These are phyloP conservation scores for Apiotrichum montevideense DNA, from an alignment of 1,284 basidiomycete species.

Conservation along the genomic window DNA sequence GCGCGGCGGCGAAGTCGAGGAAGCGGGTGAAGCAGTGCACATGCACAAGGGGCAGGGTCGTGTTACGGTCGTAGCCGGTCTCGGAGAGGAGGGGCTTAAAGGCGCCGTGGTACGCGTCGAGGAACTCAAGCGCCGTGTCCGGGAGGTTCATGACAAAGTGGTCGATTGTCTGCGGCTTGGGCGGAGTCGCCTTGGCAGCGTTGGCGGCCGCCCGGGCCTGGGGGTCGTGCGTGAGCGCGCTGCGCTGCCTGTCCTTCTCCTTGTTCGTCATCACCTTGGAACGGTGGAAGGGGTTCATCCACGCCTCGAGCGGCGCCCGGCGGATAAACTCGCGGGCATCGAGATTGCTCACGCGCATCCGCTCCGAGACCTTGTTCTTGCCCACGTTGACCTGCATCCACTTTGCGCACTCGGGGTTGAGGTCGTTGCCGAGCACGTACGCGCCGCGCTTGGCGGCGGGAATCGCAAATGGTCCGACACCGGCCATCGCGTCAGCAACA, in stretches of 20 bases:
- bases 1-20: slow-evolving; percentile 61
- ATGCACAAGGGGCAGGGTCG: slow-evolving; percentile 79
- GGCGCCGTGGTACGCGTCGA: slow-evolving; percentile 79
- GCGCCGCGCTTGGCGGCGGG: slow-evolving; percentile 88
- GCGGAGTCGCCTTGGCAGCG: not conserved
- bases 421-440: slow-evolving; percentile 83
- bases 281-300: slow-evolving; percentile 60
- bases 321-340: slow-evolving; percentile 83
- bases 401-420: slow-evolving; percentile 81
- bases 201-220: slow-evolving; percentile 1
- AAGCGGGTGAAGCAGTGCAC: slow-evolving; percentile 95
- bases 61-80: slow-evolving; percentile 19
- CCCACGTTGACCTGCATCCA: slow-evolving; percentile 69
- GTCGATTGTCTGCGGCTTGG: slow-evolving; percentile 53
- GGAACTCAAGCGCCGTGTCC: slow-evolving; percentile 80
- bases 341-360: slow-evolving; percentile 64
- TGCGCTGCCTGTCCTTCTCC: slow-evolving; percentile 25
- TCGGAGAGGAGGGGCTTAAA: slow-evolving; percentile 39
- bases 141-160: slow-evolving; percentile 99
- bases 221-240: slow-evolving; percentile 9
- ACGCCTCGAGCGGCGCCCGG: slow-evolving; percentile 53
- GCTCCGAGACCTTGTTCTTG: slow-evolving; percentile 64
- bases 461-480: slow-evolving; percentile 93
- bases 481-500: slow-evolving; percentile 90
- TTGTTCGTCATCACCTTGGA: slow-evolving; percentile 13